Percentiles rank a stretch among this genome's conserved stretches.
Conservation (phyloP, 805 yeast genomes). For the Soucietia sequanensis region DNA sequence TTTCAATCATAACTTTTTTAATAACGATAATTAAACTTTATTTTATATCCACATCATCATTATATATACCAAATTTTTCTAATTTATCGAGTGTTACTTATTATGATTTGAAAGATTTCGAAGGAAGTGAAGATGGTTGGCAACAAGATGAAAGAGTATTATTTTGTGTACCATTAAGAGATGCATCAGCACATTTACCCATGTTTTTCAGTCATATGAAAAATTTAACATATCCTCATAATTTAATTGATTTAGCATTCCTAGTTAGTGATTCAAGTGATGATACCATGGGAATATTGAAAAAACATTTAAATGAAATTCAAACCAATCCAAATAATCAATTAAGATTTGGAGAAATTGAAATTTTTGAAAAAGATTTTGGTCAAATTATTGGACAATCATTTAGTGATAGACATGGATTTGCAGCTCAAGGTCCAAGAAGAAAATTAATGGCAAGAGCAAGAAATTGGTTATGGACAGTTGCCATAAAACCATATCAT, state of each 20-base stretch:
- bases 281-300: slow-evolving; percentile 72
- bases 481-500: slow-evolving; percentile 87
- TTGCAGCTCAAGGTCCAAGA: slow-evolving; percentile 94
- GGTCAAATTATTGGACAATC: slow-evolving; percentile 94
- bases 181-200: slow-evolving; percentile 86
- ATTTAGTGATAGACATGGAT: slow-evolving; percentile 90
- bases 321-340: slow-evolving; percentile 63
- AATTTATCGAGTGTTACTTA: slow-evolving; percentile 49
- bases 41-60: too few species aligned
- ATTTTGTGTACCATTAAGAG: slow-evolving; percentile 87
- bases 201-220: slow-evolving; percentile 83
- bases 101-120: slow-evolving; percentile 68
- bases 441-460: slow-evolving; percentile 95
- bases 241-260: slow-evolving; percentile 77
- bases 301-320: slow-evolving; percentile 53
- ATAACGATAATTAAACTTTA: too few species aligned
- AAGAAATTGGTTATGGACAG: slow-evolving; percentile 87
- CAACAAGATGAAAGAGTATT: slow-evolving; percentile 73
- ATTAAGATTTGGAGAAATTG: slow-evolving; percentile 79
- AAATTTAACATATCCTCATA: slow-evolving; percentile 83
- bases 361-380: slow-evolving; percentile 87
- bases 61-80: slow-evolving; percentile 34
- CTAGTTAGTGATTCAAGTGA: slow-evolving; percentile 89
- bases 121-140: slow-evolving; percentile 76
- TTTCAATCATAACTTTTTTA: too few species aligned